Conservation (phyloP, 495 filamentous ascomycete genomes). For the Trypethelium eluteriae region DNA sequence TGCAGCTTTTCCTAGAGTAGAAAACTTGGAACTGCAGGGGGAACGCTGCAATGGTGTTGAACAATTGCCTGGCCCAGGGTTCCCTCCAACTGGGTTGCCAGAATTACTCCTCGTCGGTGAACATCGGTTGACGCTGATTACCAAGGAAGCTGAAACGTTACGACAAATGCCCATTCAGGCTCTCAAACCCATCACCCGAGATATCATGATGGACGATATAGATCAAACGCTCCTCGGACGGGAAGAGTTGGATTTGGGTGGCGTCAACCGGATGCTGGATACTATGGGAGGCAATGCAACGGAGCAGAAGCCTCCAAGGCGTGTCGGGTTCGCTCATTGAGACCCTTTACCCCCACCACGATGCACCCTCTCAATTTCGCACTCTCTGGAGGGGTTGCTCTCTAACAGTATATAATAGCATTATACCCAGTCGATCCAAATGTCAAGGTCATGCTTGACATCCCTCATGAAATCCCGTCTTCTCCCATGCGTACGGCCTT, state of each 20-base stretch:
- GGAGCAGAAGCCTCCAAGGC: conserved; percentile 17
- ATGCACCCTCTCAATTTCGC: neutral
- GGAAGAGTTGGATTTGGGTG: conserved; percentile 35
- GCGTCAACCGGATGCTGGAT: conserved; percentile 36
- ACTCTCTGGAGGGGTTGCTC: conserved; percentile 13
- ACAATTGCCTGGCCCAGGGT: conserved; percentile 20
- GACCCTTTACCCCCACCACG: neutral
- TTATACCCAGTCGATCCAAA: neutral
- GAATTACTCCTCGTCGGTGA: conserved; percentile 30
- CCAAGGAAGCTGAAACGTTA: conserved; percentile 16
- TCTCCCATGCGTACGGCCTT: neutral
- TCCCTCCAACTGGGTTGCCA: conserved; percentile 20
- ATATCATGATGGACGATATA: conserved; percentile 11
- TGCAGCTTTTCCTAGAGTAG: conserved; percentile 22
- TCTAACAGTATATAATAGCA: neutral
- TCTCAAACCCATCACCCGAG: conserved; percentile 15
- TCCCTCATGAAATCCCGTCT: conserved; percentile 3
- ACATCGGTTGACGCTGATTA: conserved; percentile 32
- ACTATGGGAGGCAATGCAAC: conserved; percentile 28
- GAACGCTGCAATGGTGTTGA: conserved; percentile 13
- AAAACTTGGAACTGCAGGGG: conserved; percentile 8
- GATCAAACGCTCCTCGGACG: conserved; percentile 33
- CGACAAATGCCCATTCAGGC: neutral
- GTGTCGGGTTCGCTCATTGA: conserved; percentile 34
- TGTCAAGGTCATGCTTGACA: neutral